A percentile compares a stretch with the other conserved stretches of the same genome.
These are phyloP conservation scores for Epichloe scottii DNA, from an alignment of 2,329 filamentous ascomycete species.

Conservation along the genomic window DNA sequence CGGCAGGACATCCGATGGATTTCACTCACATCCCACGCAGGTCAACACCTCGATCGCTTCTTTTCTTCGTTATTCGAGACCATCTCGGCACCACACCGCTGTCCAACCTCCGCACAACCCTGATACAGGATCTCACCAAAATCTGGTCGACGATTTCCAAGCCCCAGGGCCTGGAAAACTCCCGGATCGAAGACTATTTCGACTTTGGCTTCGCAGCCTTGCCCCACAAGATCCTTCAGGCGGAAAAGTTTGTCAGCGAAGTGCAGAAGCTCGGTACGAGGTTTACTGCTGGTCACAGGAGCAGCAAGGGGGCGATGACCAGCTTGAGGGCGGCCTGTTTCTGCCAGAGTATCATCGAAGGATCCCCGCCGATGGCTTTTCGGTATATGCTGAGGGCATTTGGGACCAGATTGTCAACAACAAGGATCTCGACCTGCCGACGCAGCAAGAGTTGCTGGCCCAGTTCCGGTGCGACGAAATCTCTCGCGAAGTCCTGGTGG, in stretches of 20 bases:
- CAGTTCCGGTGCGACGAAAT: slow-evolving; percentile 99
- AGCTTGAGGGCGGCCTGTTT: slow-evolving; percentile 69
- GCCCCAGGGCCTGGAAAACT: slow-evolving; percentile 74
- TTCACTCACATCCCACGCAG: slow-evolving; percentile 29
- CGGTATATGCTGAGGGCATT: slow-evolving; percentile 81
- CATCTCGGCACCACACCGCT: slow-evolving; percentile 88
- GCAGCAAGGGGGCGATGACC: slow-evolving; percentile 58
- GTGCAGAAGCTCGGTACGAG: slow-evolving; percentile 67
- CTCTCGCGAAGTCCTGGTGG: slow-evolving; percentile 69
- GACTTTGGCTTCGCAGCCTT: slow-evolving; percentile 95
- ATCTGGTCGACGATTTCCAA: slow-evolving; percentile 93
- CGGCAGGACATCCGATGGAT: not conserved
- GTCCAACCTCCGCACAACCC: slow-evolving; percentile 75
- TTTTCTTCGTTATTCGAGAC: slow-evolving; percentile 98
- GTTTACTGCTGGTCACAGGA: slow-evolving; percentile 71
- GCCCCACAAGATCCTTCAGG: slow-evolving; percentile 92
- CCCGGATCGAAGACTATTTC: slow-evolving; percentile 91
- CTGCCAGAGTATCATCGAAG: slow-evolving; percentile 88
- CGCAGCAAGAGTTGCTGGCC: slow-evolving; percentile 89
- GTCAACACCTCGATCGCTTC: slow-evolving; percentile 74
- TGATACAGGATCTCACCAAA: slow-evolving; percentile 79
- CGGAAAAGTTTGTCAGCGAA: slow-evolving; percentile 75
- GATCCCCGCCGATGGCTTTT: slow-evolving; percentile 95
- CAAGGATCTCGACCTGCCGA: slow-evolving; percentile 93
- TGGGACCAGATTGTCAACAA: slow-evolving; percentile 99